These are phyloP conservation scores for Plantago major DNA, from an alignment of 257 asterid genomes.

Conservation along the genomic window DNA sequence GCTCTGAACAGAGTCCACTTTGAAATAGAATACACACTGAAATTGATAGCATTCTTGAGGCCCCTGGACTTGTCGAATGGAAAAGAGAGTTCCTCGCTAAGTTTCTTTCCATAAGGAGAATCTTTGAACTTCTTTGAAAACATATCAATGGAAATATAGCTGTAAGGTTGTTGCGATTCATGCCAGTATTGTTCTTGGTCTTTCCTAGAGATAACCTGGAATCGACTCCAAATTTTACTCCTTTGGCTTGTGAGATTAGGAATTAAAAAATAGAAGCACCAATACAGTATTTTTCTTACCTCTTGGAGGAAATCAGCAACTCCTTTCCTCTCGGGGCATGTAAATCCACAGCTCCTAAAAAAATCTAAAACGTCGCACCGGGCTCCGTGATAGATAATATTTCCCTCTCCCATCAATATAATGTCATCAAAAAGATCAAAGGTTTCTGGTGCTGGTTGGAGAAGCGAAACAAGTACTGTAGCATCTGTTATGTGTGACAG, in stretches of 20 bases:
- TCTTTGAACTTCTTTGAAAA: slow-evolving; percentile 33
- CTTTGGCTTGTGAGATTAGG: not conserved
- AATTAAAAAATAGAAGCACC: not conserved
- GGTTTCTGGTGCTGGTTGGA: slow-evolving; percentile 66
- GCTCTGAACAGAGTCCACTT: slow-evolving; percentile 39
- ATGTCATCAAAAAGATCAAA: slow-evolving; percentile 54
- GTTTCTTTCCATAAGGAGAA: slow-evolving; percentile 34
- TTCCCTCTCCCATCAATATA: slow-evolving; percentile 52
- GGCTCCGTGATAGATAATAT: slow-evolving; percentile 52
- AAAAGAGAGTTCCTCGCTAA: slow-evolving; percentile 22
- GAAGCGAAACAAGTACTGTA: slow-evolving; percentile 45
- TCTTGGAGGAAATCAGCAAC: slow-evolving; percentile 66
- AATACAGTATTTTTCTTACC: slow-evolving; percentile 24
- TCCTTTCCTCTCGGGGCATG: slow-evolving; percentile 62
- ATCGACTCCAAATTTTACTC: slow-evolving; percentile 3
- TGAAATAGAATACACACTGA: slow-evolving; percentile 32
- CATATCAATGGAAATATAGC: slow-evolving; percentile 31
- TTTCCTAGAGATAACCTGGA: slow-evolving; percentile 50
- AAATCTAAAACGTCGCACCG: slow-evolving; percentile 34
- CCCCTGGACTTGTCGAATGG: slow-evolving; percentile 40
- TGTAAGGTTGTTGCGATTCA: slow-evolving; percentile 27
- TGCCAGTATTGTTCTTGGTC: slow-evolving; percentile 57
- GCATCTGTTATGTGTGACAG: slow-evolving; percentile 44
- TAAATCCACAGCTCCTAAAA: slow-evolving; percentile 45
- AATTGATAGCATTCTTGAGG: slow-evolving; percentile 35